Evolutionary conservation across 73 alveolate species (phyloP), one percentile per base, ranked within the genome.

Genomic region (Tetrahymena elliotti): DNA sequence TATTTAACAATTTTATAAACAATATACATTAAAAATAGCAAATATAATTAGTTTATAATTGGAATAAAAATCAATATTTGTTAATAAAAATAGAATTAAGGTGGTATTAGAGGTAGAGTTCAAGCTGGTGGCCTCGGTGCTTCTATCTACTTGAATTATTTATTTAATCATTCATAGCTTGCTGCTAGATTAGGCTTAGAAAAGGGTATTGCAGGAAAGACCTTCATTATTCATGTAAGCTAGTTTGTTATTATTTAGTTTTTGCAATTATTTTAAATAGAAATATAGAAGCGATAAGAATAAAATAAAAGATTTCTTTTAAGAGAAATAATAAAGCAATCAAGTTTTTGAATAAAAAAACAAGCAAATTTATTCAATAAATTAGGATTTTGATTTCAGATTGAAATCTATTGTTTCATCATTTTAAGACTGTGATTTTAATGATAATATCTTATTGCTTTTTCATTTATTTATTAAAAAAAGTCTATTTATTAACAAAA

Each of bases 51-150:
- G 34, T 27, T 27, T 4, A 24, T 68, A 18, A 7, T 0, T 68
- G 38, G 36, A 68, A 22, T n/a, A n/a, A 68, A 24, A 27, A 68
- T 68, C 11, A 68, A 68, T 6, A 0, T 68, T 6, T 27, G 2
- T 1, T 24, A 1, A 53, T 27, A 68, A 68, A 27, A 6, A 68
- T 83, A 39, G 41, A 88, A 37, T 27, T 94, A 96, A 83, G 99
- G 99, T 93, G 99, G 99, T 39, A 98, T 98, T 54, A 94, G 97
- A 40, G 99, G 99, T 15, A 97, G 99, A 97, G 95, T 97, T 22
- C 98, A 98, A 93, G 94, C 98, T 18, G 97, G 99, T 93, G 99
- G 99, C 34, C 97, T 97, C 35, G 99, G 99, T 33, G 98, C 98
- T 40, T 98, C 97, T 97, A 97, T 96, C 96, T 98, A 97, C 22